Conservation (phyloP, 2,329 filamentous ascomycete genomes). For the Tolypocladium ophioglossoides region DNA sequence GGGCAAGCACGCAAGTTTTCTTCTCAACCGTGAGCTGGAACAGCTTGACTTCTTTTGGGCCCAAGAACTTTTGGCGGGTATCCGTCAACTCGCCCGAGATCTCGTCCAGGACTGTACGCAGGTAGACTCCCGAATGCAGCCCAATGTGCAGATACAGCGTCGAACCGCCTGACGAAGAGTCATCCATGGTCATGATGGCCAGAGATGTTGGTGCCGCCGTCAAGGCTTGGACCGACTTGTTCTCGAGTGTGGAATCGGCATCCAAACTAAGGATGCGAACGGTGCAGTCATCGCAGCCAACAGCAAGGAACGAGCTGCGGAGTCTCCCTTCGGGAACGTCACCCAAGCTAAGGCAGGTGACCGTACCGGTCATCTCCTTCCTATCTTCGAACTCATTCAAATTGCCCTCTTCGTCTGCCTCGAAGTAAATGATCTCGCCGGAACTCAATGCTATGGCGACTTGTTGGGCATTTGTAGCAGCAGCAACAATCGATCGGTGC, state of each 20-base stretch:
- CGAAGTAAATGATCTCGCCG: constrained; percentile 95
- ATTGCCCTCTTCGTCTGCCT: constrained; percentile 86
- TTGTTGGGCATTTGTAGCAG: constrained; percentile 85
- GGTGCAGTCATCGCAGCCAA: constrained; percentile 93
- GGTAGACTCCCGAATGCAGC: constrained; percentile 88
- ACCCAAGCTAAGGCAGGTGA: constrained; percentile 88
- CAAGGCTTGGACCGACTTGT: constrained; percentile 87
- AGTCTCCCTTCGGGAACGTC: constrained; percentile 84
- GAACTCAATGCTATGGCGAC: constrained; percentile 90
- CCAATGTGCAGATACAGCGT: constrained; percentile 95
- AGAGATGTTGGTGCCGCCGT: constrained; percentile 83
- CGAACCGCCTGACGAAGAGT: constrained; percentile 79
- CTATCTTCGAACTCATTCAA: constrained; percentile 92
- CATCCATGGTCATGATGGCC: constrained; percentile 89
- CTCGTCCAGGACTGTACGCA: constrained; percentile 90
- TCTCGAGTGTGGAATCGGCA: constrained; percentile 82
- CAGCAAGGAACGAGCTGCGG: constrained; percentile 85
- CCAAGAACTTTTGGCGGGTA: constrained; percentile 87
- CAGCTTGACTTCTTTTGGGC: constrained; percentile 78
- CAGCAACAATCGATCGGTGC: constrained; percentile 90
- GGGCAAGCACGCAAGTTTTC: constrained; percentile 73
- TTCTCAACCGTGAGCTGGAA: constrained; percentile 85
- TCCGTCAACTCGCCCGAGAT: constrained; percentile 92
- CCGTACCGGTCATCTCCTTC: constrained; percentile 88
- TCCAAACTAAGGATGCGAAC: constrained; percentile 87